Evolutionary conservation across 1,284 basidiomycete genomes (phyloP), one percentile per base, ranked within the genome.

Genomic region (Apiotrichum porosum): DNA sequence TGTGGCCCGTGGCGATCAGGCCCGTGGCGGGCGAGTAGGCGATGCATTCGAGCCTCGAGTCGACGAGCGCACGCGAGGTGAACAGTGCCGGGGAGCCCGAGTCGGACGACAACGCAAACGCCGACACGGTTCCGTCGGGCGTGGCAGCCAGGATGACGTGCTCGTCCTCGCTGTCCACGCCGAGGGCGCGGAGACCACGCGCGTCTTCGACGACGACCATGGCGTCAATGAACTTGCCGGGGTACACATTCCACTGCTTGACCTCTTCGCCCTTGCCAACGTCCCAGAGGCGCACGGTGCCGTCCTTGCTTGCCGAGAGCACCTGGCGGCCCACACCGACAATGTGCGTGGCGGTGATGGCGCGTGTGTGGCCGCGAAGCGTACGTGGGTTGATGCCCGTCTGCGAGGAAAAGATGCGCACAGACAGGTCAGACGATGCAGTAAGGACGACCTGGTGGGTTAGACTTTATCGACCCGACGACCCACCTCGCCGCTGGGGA

Each of bases 261-360:
- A 81, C 77, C 61, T 80, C 77, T 28, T 69, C 68, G 12, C 77
- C 80, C 6, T 76, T 74, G 3, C 80, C 76, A 3, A 88, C 81
- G 58, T 89, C 84, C 86, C 86, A 92, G 4, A 87, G 72, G 23
- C 83, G 77, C 18, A 88, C 65, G 0, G 82, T 83, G 2, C 82
- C 81, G 63, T 91, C 88, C 47, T 80, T 78, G 6, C 81, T 79
- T 1, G 63, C 71, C 4, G 74, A 73, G 2, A 90, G 61, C 13
- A 90, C 71, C 56, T 83, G 82, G 24, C 80, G 76, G 0, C 86
- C 84, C 0, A 80, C 73, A 0, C 79, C 79, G 31, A 88, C 69
- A 52, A 88, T 84, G 3, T 75, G 78, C 0, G 80, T 79, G 4
- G 78, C 76, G 0, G 72, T 67, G 14, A 77, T 64, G 0, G 81